Evolutionary conservation across 1,284 basidiomycete species (phyloP), one percentile per base, ranked within the genome.

Genomic region (Cronartium ribicola): DNA sequence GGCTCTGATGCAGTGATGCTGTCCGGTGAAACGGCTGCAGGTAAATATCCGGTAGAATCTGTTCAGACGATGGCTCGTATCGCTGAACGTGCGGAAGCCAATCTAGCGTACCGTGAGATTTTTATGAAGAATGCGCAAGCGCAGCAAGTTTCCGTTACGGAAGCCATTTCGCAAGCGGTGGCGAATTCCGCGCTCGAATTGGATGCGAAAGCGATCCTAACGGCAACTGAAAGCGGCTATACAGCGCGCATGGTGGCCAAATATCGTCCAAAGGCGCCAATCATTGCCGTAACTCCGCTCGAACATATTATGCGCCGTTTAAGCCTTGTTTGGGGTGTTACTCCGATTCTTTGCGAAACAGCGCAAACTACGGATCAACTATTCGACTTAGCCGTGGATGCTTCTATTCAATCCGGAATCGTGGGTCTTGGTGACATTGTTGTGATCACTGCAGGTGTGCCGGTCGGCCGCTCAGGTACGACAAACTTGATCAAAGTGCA

Each of bases 1-100:
- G 80, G 80, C 43, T 80, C 80, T 40, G 80, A 81, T 78, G 80
- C 80, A 74, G 80, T 81, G 66, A 81, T 81, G 80, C 79, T 81
- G 59, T 79, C 78, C 59, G 80, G 80, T 29, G 80, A 81, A 77
- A 81, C 80, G 29, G 80, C 80, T 73, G 80, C 80, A 76, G 80
- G 80, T 55, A 78, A 77, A 10, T 81, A 81, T 77, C 80, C 80
- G 13, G 75, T 79, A 44, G 80, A 81, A 78, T 78, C 80, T 4
- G 80, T 81, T 66, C 78, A 76, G 61, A 80, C 80, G 80, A 81
- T 81, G 80, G 80, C 80, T 73, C 80, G 80, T 78, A 81, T 80
- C n/a, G 78, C 78, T 14, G 80, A 80, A 76, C 77, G 80, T 17
- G 80, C 80, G 70, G 80, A 81, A 76, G 79, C 80, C 77, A 77